Base-by-base conservation (phyloP, 805 yeast species). In the Yarrowia keelungensis region DNA sequence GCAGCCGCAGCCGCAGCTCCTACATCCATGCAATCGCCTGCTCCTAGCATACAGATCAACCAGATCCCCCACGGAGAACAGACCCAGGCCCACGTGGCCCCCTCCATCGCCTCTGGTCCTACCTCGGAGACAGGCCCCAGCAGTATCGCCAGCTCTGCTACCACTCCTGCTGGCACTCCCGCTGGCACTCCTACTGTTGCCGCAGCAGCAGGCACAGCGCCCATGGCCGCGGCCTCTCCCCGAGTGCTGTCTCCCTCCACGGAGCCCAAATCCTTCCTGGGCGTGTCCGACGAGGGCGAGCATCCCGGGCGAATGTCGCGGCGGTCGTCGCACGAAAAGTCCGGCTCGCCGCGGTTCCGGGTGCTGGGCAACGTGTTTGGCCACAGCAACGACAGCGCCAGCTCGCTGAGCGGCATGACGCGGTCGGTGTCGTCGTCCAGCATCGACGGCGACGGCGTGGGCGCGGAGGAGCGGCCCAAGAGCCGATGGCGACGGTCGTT, bases 401-500 rank as follows among this genome's bases (percentile, higher is more conserved):
- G 35, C 26, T 49, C 67, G 36, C 45, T 49, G 12, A 41, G 67
- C 39, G 67, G 67, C n/a, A 62, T 62, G 67, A 49, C 67, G 16
- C 54, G 67, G 39, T 62, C 67, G n/a, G 47, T 62, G 26, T 47
- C 56, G n/a, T 62, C 67, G 19, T 47, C 56, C 14, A 38, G 47
- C 11, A 62, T 62, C 15, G 67, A 62, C 32, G 67, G 56, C 22
- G 65, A 59, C 22, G 65, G 65, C 5, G 65, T 59, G 8, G 67
- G 56, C 1, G 56, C 67, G 5, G 67, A 62, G 26, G 67, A 62
- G 47, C 54, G 67, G 15, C 67, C 67, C 39, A 62, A 49, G 47
- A 62, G 67, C 56, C 38, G 67, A 62, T 62, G 67, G 67, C 45
- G 67, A 39, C 67, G 67, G 36, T 62, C 67, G 19, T 62, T 62